Conservation (phyloP, 345 rosid species). For the Ailanthus altissimus region DNA sequence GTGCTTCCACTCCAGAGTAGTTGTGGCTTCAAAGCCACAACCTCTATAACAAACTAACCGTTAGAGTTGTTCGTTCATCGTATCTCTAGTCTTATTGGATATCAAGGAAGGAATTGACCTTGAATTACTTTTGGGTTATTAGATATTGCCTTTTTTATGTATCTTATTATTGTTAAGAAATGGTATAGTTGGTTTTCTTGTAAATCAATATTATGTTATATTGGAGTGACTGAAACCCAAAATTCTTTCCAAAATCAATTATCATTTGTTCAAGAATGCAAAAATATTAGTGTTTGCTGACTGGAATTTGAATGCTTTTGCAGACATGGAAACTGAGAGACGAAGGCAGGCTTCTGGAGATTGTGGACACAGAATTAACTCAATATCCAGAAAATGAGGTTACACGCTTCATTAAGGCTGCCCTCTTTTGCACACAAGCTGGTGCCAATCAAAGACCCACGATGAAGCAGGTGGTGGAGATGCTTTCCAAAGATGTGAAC, state of each 20-base stretch:
- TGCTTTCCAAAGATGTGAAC: constrained; percentile 70
- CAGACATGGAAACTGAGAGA: constrained; percentile 89
- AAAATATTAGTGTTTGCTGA: neutral
- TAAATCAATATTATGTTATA: neutral
- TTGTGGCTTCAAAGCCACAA: no score
- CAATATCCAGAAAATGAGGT: constrained; percentile 65
- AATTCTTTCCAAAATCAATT: neutral
- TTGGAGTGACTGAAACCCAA: neutral
- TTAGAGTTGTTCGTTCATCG: no score
- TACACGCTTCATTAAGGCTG: constrained; percentile 65
- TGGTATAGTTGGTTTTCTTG: neutral
- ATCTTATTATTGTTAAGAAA: no score
- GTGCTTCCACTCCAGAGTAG: no score
- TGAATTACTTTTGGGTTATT: neutral
- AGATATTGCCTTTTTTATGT: neutral
- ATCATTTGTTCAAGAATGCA: neutral
- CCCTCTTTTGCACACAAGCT: constrained; percentile 86
- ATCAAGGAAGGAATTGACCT: neutral
- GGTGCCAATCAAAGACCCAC: constrained; percentile 65
- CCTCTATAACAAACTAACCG: no score
- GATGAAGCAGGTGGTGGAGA: constrained; percentile 83
- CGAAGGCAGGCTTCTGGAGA: constrained; percentile 64
- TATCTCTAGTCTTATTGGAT: neutral
- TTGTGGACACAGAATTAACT: constrained; percentile 66
- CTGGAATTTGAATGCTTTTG: constrained; percentile 26